Percentiles rank a stretch among this genome's conserved stretches.
Evolutionary conservation across 225 moss, liverwort and hornwort species (phyloP).

Genomic region (Takakia lepidozioides): DNA sequence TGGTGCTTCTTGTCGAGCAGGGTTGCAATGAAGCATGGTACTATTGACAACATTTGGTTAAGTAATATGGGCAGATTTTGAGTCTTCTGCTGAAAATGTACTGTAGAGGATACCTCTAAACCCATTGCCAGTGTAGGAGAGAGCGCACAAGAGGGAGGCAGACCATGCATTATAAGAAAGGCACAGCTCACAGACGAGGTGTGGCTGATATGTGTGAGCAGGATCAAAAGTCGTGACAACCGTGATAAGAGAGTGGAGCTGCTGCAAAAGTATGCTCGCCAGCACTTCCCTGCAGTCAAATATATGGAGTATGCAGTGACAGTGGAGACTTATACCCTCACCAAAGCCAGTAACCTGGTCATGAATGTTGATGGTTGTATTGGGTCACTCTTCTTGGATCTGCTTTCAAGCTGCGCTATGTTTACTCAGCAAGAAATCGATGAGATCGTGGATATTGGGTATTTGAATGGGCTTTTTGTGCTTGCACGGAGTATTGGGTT

Average conservation of each 20-base stretch:
- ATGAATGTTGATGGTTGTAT: conserved; percentile 43
- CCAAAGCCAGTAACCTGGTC: conserved; percentile 32
- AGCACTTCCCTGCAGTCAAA: conserved; percentile 33
- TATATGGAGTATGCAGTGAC: conserved; percentile 45
- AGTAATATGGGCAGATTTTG: too few relatives aligned
- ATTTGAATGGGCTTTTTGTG: conserved; percentile 38
- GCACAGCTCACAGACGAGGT: too few relatives aligned
- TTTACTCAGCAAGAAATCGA: conserved; percentile 30
- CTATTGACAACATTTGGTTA: too few relatives aligned
- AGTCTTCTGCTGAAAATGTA: too few relatives aligned
- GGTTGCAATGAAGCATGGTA: too few relatives aligned
- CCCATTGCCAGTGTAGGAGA: too few relatives aligned
- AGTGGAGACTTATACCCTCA: conserved; percentile 33
- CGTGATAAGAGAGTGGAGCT: conserved; percentile 43
- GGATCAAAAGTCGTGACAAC: conserved; percentile 42
- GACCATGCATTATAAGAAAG: too few relatives aligned
- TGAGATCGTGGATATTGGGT: conserved; percentile 40
- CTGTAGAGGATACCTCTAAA: too few relatives aligned
- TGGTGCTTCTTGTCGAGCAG: too few relatives aligned
- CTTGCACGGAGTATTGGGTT: conserved; percentile 42
- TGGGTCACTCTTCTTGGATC: conserved; percentile 33
- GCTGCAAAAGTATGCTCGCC: conserved; percentile 29
- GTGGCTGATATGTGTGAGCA: too few relatives aligned
- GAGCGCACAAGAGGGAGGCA: too few relatives aligned
- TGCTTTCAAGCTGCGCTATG: conserved; percentile 30